Conservation (phyloP, 371 early-diverging fungal species). For the Synchytrium microbalum region DNA sequence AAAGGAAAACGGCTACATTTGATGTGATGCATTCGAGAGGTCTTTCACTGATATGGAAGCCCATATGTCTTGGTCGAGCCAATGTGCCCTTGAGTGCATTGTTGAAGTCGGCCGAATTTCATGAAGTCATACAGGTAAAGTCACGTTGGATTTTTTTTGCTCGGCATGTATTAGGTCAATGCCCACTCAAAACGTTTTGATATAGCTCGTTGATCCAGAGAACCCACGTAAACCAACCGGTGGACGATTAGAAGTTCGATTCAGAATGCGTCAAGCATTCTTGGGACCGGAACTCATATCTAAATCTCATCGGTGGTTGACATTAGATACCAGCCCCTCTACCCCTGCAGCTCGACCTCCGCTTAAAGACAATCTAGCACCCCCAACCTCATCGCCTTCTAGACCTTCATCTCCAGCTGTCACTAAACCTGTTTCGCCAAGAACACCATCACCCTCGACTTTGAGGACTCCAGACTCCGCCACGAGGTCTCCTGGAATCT, state of each 20-base stretch:
- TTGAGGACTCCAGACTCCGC: too few species aligned
- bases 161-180: neutral
- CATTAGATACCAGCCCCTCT: conserved; percentile 38
- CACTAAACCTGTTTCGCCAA: neutral
- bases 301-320: conserved; percentile 58
- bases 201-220: conserved; percentile 48
- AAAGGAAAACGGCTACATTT: conserved; percentile 57
- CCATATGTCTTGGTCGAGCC: conserved; percentile 53
- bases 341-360: too few species aligned
- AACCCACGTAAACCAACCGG: conserved; percentile 58
- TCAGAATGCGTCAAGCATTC: conserved; percentile 61
- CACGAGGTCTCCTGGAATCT: too few species aligned
- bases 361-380: too few species aligned
- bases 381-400: neutral
- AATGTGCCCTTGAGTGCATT: conserved; percentile 49
- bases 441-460: neutral
- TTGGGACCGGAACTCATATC: conserved; percentile 50
- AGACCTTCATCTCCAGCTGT: neutral
- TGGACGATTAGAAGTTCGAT: conserved; percentile 57
- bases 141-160: neutral
- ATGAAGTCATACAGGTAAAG: conserved; percentile 59
- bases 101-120: conserved; percentile 54
- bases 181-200: neutral
- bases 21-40: conserved; percentile 56
- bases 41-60: conserved; percentile 9